Conservation (phyloP, 768 basidiomycete genomes). For the Leccinum sublutescens region DNA sequence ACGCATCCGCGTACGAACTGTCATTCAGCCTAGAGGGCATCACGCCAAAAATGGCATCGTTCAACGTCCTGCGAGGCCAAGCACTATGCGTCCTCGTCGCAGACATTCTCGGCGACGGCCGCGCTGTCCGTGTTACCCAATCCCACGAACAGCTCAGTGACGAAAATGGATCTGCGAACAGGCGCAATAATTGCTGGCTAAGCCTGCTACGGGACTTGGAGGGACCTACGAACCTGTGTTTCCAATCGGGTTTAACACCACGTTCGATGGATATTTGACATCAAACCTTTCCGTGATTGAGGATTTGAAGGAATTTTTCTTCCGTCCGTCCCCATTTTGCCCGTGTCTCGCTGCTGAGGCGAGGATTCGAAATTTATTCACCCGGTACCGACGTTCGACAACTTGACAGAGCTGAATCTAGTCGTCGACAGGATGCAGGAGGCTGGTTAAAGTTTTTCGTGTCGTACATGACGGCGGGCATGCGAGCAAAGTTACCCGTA, state of each 20-base stretch:
- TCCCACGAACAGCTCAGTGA: slow-evolving; percentile 51
- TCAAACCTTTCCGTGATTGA: slow-evolving; percentile 26
- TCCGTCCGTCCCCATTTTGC: background rate
- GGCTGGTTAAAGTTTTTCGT: background rate
- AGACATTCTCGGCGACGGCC: slow-evolving; percentile 45
- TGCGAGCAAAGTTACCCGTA: background rate
- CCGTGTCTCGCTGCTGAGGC: background rate
- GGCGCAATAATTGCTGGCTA: slow-evolving; percentile 48
- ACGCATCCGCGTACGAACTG: slow-evolving; percentile 48
- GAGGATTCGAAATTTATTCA: slow-evolving; percentile 47
- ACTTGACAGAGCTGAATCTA: slow-evolving; percentile 52
- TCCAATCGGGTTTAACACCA: slow-evolving; percentile 46
- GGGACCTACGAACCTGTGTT: slow-evolving; percentile 51
- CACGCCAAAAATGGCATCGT: slow-evolving; percentile 34
- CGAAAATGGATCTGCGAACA: slow-evolving; percentile 61
- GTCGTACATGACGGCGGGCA: background rate
- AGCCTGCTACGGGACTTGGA: slow-evolving; percentile 46
- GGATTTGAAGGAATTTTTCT: slow-evolving; percentile 31
- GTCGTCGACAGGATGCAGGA: slow-evolving; percentile 70
- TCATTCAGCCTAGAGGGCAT: slow-evolving; percentile 49
- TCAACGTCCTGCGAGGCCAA: slow-evolving; percentile 21
- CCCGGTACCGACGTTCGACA: slow-evolving; percentile 64
- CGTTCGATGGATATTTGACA: slow-evolving; percentile 34
- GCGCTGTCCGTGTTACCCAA: slow-evolving; percentile 50
- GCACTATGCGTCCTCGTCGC: slow-evolving; percentile 32